Base-by-base conservation (phyloP, 306 rosid genomes). In the Sicyos baderoa region DNA sequence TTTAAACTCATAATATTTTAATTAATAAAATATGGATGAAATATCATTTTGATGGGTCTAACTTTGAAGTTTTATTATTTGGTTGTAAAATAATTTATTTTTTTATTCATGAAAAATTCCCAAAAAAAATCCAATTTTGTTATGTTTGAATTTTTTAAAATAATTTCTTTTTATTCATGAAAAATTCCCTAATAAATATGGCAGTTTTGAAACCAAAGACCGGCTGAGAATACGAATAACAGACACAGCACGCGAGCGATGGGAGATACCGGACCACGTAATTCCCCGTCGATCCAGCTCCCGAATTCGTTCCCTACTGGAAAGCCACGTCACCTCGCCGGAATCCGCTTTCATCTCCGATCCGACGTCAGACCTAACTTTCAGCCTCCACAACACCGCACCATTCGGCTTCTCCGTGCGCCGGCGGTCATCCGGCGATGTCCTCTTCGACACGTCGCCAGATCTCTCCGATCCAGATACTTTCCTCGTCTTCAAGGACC, bases 341-440 rank as follows among this genome's bases (percentile, higher is more conserved):
- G 53, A 29, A 63, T 6, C 60, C 48, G 18, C 15, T 47, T 14
- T 18, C 57, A 62, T 81, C 18, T 70, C 79, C 57, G 8, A 79
- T n/a, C 81, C 89, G 27, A 6, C 29, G 56, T 86, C 96, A 29
- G 96, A 91, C 61, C 80, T 89, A 44, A 23, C 79, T 75, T 80
- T 89, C 85, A 79, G 82, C 37, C 94, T 91, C 71, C 76, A 62
- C 74, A 73, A 81, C 84, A 87, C 85, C 62, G 70, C 84, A 15
- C 95, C 97, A 0, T 91, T 87, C 50, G 89, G 96, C 47, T 91
- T 89, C 85, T 65, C 87, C 0, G 53, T 91, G 42, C 35, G 77
- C 47, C 89, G 97, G 51, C 79, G 77, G 44, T 91, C 94, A 71
- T 79, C 87, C 62, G 72, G 72, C 6, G 92, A 91, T 50, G 52